A percentile compares a stretch with the other conserved stretches of the same genome.
These are phyloP conservation scores for Hypoxylon sp. DNA, from an alignment of 2,329 filamentous ascomycete species.

Conservation along the genomic window DNA sequence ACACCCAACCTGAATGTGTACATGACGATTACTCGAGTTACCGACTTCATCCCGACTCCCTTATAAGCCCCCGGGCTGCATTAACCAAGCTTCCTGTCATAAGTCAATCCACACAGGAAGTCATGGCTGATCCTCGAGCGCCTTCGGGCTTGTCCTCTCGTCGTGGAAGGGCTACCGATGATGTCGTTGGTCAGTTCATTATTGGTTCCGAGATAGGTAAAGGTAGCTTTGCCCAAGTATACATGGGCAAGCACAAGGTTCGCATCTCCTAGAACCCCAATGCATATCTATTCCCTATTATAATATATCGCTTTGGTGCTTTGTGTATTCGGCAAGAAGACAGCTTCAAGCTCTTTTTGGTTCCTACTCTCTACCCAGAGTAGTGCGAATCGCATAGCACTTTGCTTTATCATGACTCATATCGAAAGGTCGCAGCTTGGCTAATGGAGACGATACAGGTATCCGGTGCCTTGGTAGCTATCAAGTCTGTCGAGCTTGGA, in stretches of 20 bases:
- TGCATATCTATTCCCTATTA: conserved; percentile 22
- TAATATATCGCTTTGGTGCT: conserved; percentile 24
- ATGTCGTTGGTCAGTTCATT: conserved; percentile 79
- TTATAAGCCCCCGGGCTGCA: conserved; percentile 55
- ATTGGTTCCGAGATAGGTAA: conserved; percentile 93
- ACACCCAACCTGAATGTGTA: conserved; percentile 48
- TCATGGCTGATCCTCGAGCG: conserved; percentile 53
- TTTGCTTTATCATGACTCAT: conserved; percentile 32
- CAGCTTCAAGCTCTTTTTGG: not conserved
- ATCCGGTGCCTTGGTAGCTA: conserved; percentile 85
- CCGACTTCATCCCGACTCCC: conserved; percentile 48
- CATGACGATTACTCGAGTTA: conserved; percentile 53
- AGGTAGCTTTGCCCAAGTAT: conserved; percentile 97
- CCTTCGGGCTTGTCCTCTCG: conserved; percentile 53
- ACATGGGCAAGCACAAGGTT: conserved; percentile 88
- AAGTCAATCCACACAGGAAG: conserved; percentile 54
- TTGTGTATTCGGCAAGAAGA: not conserved
- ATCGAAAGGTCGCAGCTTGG: conserved; percentile 22
- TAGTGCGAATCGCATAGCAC: conserved; percentile 10
- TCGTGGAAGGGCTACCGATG: conserved; percentile 57
- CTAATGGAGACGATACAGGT: conserved; percentile 66
- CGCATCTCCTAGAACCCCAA: conserved; percentile 52
- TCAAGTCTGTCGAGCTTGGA: conserved; percentile 94
- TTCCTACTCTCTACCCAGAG: not conserved
- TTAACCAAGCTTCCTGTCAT: conserved; percentile 53